Evolutionary conservation across 2,329 filamentous ascomycete genomes (phyloP).

Genomic region (Neoarthrinium moseri): DNA sequence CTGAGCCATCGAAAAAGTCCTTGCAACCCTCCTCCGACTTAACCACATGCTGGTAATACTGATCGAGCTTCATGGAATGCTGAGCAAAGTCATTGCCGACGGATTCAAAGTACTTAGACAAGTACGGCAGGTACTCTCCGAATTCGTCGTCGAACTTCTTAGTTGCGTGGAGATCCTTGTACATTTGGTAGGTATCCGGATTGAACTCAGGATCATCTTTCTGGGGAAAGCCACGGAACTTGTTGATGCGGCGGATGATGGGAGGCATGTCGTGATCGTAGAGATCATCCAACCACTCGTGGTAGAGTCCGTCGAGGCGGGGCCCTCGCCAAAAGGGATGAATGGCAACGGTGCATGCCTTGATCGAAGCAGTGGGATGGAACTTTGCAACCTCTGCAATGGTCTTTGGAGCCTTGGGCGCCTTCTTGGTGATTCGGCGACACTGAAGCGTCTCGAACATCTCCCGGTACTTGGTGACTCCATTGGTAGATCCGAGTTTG

Average conservation of each 20-base stretch:
- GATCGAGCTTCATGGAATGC: not conserved
- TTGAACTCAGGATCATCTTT: not conserved
- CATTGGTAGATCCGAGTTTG: no score
- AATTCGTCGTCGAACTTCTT: not conserved
- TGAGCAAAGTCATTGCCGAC: not conserved
- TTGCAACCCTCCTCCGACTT: not conserved
- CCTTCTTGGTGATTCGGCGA: no score
- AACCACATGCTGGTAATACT: not conserved
- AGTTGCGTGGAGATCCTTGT: not conserved
- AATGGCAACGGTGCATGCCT: not conserved
- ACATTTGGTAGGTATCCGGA: not conserved
- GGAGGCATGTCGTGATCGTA: constrained; percentile 3
- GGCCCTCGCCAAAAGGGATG: not conserved
- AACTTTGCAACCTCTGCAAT: no score
- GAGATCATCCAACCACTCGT: not conserved
- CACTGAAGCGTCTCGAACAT: no score
- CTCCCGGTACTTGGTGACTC: no score
- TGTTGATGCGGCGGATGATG: constrained; percentile 4
- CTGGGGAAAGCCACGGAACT: constrained; percentile 7
- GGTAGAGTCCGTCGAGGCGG: not conserved
- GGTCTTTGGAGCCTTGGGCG: no score
- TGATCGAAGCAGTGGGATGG: not conserved
- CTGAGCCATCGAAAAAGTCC: not conserved
- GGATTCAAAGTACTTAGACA: not conserved
- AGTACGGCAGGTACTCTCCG: not conserved